Evolutionary conservation across 1,284 basidiomycete species (phyloP), one percentile per base, ranked within the genome.

Genomic region (Microbotryum silenes-acaulis): DNA sequence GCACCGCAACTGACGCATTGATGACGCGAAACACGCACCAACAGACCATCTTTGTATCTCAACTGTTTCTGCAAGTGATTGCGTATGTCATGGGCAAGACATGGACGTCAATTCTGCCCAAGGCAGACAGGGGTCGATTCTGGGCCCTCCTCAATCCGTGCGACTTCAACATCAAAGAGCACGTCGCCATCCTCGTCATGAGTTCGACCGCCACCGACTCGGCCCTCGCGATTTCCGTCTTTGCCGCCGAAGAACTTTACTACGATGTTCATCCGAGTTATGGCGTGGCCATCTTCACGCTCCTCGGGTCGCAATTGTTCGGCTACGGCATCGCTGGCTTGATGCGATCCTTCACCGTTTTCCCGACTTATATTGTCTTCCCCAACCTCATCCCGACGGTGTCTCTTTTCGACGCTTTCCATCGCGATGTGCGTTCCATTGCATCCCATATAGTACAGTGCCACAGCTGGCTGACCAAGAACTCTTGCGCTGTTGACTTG

Each of bases 191-290:
- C 47, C 60, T 69, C 23, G 85, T 86, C 65, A 84, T 85, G 82
- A 72, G 84, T 3, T 82, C 81, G 49, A 82, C 85, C 5, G 83
- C 84, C 1, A 80, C 82, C 2, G 80, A 79, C 9, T 81, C 82
- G 0, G 84, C 85, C 0, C 78, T 85, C 44, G 85, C 80, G 0
- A 84, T 84, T 47, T 81, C 84, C 61, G 78, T 87, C 45, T 78
- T 86, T 54, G 83, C 84, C 0, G 83, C 84, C 0, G 79, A 86
- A 48, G 78, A 81, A 66, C 71, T 82, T 14, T 81, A 80, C 72
- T 37, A 86, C 62, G 78, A 83, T 62, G 78, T 83, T 57, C 37
- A 42, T 14, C 79, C 83, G 1, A 81, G 82, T 60, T 74, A 79
- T 16, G 80, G 74, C 6, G 74, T 64, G 14, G 66, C 61, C 37